phyloP scores from a whole-genome alignment of 1,284 basidiomycete species.

The Meripilus lineatus region DNA sequence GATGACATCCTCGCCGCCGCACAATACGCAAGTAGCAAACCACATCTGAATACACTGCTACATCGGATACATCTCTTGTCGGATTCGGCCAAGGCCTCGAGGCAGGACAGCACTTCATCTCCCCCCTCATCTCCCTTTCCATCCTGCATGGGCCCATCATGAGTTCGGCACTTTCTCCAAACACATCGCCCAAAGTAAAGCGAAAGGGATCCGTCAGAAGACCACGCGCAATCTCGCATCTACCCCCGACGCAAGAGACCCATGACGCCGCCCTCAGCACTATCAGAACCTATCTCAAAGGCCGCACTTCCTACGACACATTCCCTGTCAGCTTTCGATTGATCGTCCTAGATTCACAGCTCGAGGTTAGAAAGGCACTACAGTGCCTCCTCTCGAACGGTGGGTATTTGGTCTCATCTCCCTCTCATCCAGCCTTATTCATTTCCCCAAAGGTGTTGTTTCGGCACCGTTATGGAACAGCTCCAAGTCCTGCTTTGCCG shows the following conservation, averaged over 20 bases:
- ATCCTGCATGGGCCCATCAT: constrained; percentile 24
- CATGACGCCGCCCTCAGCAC: constrained; percentile 74
- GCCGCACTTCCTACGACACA: constrained; percentile 88
- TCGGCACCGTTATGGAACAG: constrained; percentile 99
- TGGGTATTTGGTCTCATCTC: constrained; percentile 29
- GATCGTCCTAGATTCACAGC: constrained; percentile 93
- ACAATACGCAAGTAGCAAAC: too few species aligned
- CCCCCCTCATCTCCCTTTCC: too few species aligned
- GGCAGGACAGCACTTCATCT: not conserved
- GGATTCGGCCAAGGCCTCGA: not conserved
- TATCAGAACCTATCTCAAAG: constrained; percentile 82
- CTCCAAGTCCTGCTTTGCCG: constrained; percentile 83
- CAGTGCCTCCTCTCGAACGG: constrained; percentile 88
- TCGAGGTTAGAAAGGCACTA: constrained; percentile 91
- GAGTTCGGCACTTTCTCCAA: constrained; percentile 37
- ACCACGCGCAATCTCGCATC: constrained; percentile 53
- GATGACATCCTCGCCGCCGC: too few species aligned
- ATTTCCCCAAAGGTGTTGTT: constrained; percentile 70
- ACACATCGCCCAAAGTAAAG: constrained; percentile 31
- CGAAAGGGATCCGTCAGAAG: constrained; percentile 41
- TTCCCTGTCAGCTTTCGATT: constrained; percentile 95
- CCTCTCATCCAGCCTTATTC: constrained; percentile 7
- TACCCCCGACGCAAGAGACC: constrained; percentile 52
- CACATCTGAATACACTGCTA: not conserved
- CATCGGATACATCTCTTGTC: not conserved